Conservation (phyloP, 345 rosid genomes). For the Citropsis articulata region DNA sequence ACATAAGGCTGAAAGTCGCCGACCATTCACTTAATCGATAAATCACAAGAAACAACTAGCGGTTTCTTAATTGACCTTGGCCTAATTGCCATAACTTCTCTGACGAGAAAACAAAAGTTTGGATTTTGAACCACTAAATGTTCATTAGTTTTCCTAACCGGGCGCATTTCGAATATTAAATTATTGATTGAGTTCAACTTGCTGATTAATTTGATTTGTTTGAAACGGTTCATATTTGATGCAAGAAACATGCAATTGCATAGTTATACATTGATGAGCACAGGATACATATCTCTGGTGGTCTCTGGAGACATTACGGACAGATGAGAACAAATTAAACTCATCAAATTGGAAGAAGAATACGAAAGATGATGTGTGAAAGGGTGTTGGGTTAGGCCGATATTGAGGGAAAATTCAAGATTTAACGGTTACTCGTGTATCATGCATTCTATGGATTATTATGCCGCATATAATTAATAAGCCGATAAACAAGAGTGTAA, state of each 20-base stretch:
- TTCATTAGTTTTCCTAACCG: not conserved
- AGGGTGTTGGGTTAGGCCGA: not conserved
- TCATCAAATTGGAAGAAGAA: not conserved
- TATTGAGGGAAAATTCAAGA: not conserved
- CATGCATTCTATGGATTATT: not conserved
- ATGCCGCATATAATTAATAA: not conserved
- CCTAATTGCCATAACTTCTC: not conserved
- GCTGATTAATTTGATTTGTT: not conserved
- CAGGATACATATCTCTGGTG: not conserved
- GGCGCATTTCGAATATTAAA: not conserved
- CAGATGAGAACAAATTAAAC: not conserved
- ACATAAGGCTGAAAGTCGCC: not conserved
- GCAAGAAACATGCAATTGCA: not conserved
- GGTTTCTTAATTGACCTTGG: conserved; percentile 2
- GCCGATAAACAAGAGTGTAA: not conserved
- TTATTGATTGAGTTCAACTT: not conserved
- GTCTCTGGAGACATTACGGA: not conserved
- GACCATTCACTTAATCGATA: not conserved
- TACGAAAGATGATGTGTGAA: not conserved
- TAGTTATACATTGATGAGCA: not conserved
- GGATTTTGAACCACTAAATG: not conserved
- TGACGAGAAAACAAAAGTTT: not conserved
- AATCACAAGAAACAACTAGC: conserved; percentile 7
- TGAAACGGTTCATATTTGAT: not conserved
- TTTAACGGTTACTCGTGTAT: not conserved